Evolutionary conservation across 140 eudicot genomes (phyloP).

Genomic region (Bidens hawaiensis): DNA sequence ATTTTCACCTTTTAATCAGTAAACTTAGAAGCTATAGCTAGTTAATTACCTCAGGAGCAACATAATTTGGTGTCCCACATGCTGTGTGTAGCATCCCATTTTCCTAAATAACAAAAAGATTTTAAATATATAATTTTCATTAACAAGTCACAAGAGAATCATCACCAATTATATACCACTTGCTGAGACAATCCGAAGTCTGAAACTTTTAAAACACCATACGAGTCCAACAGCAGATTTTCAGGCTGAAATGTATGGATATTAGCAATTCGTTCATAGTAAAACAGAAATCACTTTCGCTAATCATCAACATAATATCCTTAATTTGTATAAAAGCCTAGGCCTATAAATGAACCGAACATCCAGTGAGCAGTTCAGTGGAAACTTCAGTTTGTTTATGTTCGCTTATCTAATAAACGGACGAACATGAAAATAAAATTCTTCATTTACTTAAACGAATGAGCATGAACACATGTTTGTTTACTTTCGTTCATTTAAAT

Average conservation of each 20-base stretch:
- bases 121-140: background rate
- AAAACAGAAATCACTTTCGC: background rate
- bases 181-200: constrained; percentile 96
- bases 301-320: background rate
- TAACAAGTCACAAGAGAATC: background rate
- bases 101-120: constrained; percentile 38
- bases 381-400: too few relatives aligned
- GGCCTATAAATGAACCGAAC: too few relatives aligned
- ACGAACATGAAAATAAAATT: too few relatives aligned
- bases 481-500: too few relatives aligned
- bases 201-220: constrained; percentile 74
- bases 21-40: constrained; percentile 5
- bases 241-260: constrained; percentile 59
- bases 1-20: background rate
- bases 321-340: too few relatives aligned
- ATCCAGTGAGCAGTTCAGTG: too few relatives aligned
- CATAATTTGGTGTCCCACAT: constrained; percentile 96
- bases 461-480: too few relatives aligned
- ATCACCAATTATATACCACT: constrained; percentile 40
- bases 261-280: background rate
- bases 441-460: too few relatives aligned
- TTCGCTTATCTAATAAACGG: too few relatives aligned
- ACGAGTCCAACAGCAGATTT: constrained; percentile 76
- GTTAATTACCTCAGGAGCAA: constrained; percentile 95
- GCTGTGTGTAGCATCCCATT: constrained; percentile 91